These are phyloP conservation scores for Ensete glaucum DNA, from an alignment of 176 grass and related monocot species.

Conservation along the genomic window DNA sequence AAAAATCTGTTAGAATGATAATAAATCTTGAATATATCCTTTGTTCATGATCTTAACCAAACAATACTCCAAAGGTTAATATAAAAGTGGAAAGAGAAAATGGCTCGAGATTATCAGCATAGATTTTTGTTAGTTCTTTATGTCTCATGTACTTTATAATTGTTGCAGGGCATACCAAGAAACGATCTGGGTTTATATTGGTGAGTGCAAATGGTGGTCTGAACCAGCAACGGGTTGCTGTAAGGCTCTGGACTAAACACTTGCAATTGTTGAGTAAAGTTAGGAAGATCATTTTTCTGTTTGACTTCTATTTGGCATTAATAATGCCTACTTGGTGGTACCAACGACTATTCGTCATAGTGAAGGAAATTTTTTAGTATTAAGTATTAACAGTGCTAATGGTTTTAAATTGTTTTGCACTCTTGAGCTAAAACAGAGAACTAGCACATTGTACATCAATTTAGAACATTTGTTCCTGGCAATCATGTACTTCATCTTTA, in stretches of 20 bases:
- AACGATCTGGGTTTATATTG: slow-evolving; percentile 59
- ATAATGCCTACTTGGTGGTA: too few relatives aligned
- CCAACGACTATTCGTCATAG: too few relatives aligned
- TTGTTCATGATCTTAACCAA: neutral
- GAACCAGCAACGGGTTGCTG: slow-evolving; percentile 86
- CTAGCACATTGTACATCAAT: too few relatives aligned
- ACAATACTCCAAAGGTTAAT: neutral
- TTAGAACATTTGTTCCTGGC: too few relatives aligned
- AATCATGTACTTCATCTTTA: too few relatives aligned
- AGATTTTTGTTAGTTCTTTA: neutral
- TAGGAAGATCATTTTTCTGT: neutral
- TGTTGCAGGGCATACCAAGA: slow-evolving; percentile 36
- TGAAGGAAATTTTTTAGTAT: too few relatives aligned
- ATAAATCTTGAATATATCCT: neutral
- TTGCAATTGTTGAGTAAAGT: neutral
- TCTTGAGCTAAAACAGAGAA: too few relatives aligned
- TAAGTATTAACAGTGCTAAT: too few relatives aligned
- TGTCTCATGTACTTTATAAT: neutral
- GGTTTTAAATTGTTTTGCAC: too few relatives aligned
- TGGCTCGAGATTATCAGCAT: neutral
- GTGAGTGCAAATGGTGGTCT: slow-evolving; percentile 82
- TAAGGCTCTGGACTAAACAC: slow-evolving; percentile 26
- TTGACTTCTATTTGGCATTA: too few relatives aligned
- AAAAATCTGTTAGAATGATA: too few relatives aligned
- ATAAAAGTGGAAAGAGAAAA: neutral